Evolutionary conservation across 768 basidiomycete species (phyloP).

Genomic region (Kwoniella bestiolae): DNA sequence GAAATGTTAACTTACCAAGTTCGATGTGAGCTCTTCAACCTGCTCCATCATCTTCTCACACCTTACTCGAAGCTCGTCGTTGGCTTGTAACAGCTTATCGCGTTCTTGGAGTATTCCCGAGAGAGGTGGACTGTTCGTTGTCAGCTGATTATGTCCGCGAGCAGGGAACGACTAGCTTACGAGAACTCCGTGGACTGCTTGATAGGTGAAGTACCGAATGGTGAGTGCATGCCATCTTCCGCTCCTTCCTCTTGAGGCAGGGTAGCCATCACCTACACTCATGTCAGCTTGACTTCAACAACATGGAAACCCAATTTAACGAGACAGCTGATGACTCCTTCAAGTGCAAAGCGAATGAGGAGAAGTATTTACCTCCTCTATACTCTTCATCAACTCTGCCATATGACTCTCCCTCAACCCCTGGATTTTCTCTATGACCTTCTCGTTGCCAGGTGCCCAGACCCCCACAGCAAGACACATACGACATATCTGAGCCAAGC

Average conservation of each 20-base stretch:
- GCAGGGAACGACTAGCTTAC: no score
- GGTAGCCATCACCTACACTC: constrained; percentile 32
- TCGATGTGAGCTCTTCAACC: constrained; percentile 73
- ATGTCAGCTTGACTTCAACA: neutral
- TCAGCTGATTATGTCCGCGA: neutral
- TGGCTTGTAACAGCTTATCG: constrained; percentile 70
- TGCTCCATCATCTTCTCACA: constrained; percentile 77
- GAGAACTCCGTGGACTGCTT: constrained; percentile 18
- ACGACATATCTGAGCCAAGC: constrained; percentile 75
- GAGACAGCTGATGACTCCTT: no score
- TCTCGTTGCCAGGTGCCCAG: constrained; percentile 84
- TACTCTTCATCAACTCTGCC: constrained; percentile 87
- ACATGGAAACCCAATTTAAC: neutral
- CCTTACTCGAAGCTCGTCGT: constrained; percentile 81
- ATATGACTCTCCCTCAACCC: constrained; percentile 79
- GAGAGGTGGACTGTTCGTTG: constrained; percentile 22
- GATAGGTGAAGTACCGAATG: constrained; percentile 49
- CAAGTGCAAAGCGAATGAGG: no score
- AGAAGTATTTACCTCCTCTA: constrained; percentile 89
- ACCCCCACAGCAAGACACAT: constrained; percentile 83
- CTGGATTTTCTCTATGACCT: constrained; percentile 87
- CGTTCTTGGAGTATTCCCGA: constrained; percentile 65
- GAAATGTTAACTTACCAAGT: constrained; percentile 56
- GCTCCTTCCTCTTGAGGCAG: constrained; percentile 29
- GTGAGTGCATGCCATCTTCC: constrained; percentile 68